Evolutionary conservation across 805 yeast species (phyloP).

Genomic region (Priceomyces haplophilus): DNA sequence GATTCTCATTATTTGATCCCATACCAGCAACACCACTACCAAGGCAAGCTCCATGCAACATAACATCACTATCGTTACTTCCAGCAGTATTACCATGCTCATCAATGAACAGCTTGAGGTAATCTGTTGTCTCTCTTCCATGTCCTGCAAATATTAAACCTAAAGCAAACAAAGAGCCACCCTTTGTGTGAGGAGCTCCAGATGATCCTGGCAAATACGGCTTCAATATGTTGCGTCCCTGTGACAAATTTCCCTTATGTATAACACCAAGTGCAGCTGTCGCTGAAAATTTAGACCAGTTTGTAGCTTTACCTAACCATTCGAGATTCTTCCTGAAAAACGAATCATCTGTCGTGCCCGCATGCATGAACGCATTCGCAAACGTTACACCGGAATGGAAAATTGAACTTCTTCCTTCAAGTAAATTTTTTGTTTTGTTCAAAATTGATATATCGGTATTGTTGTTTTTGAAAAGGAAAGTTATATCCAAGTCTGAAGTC

Average conservation of each 20-base stretch:
- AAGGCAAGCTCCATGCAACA: constrained; percentile 91
- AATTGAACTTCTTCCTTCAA: constrained; percentile 90
- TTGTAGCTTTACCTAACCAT: constrained; percentile 96
- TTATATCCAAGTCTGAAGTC: constrained; percentile 86
- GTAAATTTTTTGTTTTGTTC: constrained; percentile 71
- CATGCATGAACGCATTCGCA: constrained; percentile 90
- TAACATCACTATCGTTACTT: constrained; percentile 69
- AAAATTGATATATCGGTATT: constrained; percentile 81
- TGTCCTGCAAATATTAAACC: constrained; percentile 96
- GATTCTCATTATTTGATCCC: constrained; percentile 74
- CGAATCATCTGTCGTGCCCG: constrained; percentile 93
- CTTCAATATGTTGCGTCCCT: constrained; percentile 79
- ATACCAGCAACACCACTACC: constrained; percentile 97
- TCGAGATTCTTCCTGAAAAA: constrained; percentile 88
- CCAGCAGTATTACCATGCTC: constrained; percentile 65
- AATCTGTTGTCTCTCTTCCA: constrained; percentile 81
- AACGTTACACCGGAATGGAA: constrained; percentile 96
- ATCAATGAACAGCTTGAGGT: constrained; percentile 67
- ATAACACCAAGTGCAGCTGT: constrained; percentile 98
- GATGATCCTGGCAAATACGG: constrained; percentile 86
- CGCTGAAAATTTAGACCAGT: constrained; percentile 97
- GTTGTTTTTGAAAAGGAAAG: constrained; percentile 82
- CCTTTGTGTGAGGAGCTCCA: constrained; percentile 85
- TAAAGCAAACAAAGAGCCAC: constrained; percentile 90
- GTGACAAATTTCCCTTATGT: constrained; percentile 90